Percentiles rank a stretch among this genome's conserved stretches.
These are phyloP conservation scores for Penicillium sp. DNA, from an alignment of 2,329 filamentous ascomycete genomes.

Conservation along the genomic window DNA sequence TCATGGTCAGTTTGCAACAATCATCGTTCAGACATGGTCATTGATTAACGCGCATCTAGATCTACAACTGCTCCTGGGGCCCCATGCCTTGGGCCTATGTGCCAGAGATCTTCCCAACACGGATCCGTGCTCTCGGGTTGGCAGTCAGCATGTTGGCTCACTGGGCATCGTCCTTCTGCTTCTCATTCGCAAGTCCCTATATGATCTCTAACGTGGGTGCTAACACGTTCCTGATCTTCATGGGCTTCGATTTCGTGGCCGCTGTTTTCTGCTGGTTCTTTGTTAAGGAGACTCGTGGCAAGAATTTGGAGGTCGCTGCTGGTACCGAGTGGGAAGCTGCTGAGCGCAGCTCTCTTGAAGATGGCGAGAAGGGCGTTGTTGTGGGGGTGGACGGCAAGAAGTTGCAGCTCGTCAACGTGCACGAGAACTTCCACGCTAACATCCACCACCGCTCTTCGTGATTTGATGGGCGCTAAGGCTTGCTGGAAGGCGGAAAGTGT, in stretches of 20 bases:
- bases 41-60: slow-evolving; percentile 5
- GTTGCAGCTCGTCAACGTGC: slow-evolving; percentile 15
- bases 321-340: slow-evolving; percentile 20
- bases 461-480: background rate
- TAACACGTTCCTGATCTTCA: slow-evolving; percentile 45
- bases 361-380: slow-evolving; percentile 13
- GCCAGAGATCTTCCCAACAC: slow-evolving; percentile 25
- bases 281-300: slow-evolving; percentile 53
- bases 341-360: slow-evolving; percentile 14
- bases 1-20: slow-evolving; percentile 35
- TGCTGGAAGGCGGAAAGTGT: background rate
- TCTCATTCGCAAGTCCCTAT: slow-evolving; percentile 32
- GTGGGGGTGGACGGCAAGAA: slow-evolving; percentile 12
- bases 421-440: slow-evolving; percentile 20
- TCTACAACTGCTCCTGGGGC: slow-evolving; percentile 34
- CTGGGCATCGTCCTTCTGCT: slow-evolving; percentile 34
- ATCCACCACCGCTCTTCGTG: slow-evolving; percentile 9
- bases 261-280: slow-evolving; percentile 54
- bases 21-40: no score
- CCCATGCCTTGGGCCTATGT: slow-evolving; percentile 26
- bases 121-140: slow-evolving; percentile 30
- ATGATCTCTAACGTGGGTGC: slow-evolving; percentile 47
- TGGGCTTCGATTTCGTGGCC: slow-evolving; percentile 42
- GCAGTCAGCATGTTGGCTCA: slow-evolving; percentile 31
- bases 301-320: slow-evolving; percentile 47